These are phyloP conservation scores for Aspergillus sp. DNA, from an alignment of 2,329 filamentous ascomycete genomes.

Conservation along the genomic window DNA sequence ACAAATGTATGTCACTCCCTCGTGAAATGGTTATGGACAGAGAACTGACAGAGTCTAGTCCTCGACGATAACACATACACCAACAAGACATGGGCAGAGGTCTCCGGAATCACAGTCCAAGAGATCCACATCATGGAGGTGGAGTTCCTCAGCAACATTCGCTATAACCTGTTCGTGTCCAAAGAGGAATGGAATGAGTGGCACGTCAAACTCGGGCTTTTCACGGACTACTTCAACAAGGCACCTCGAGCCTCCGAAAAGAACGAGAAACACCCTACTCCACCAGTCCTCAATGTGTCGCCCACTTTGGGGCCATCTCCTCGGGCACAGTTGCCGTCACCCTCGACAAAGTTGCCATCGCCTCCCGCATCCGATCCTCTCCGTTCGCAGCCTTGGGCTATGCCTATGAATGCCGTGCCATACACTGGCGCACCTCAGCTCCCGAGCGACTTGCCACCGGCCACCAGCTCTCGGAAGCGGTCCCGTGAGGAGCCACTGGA, in stretches of 20 bases:
- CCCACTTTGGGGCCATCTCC: slow-evolving; percentile 39
- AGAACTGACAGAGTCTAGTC: slow-evolving; percentile 53
- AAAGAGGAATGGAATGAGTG: slow-evolving; percentile 84
- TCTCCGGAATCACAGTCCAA: slow-evolving; percentile 87
- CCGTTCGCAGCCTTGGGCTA: slow-evolving; percentile 31
- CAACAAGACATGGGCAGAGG: slow-evolving; percentile 99
- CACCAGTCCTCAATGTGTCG: slow-evolving; percentile 35
- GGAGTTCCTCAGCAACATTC: slow-evolving; percentile 98
- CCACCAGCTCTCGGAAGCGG: slow-evolving; percentile 55
- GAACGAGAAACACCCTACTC: slow-evolving; percentile 31
- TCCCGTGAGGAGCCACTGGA: slow-evolving; percentile 56
- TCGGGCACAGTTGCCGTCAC: slow-evolving; percentile 29
- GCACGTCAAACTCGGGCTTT: slow-evolving; percentile 79
- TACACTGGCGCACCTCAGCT: slow-evolving; percentile 28
- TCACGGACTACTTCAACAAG: slow-evolving; percentile 78
- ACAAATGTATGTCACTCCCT: slow-evolving; percentile 69
- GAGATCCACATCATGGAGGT: slow-evolving; percentile 99
- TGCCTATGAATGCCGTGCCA: slow-evolving; percentile 27
- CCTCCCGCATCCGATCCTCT: slow-evolving; percentile 38
- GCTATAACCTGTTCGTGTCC: slow-evolving; percentile 87
- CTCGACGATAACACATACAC: slow-evolving; percentile 99
- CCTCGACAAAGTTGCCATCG: slow-evolving; percentile 44
- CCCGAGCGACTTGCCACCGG: slow-evolving; percentile 23
- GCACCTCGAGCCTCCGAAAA: slow-evolving; percentile 56
- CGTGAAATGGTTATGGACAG: background rate